These are phyloP conservation scores for grape (Vitis vinifera) DNA, from an alignment of 164 flowering plant species.

Conservation along the genomic window ASM3070453v1 NC_081806.1:17632501-17633000, in stretches of 20 bases:
- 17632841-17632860: neutral
- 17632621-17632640: neutral
- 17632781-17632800: neutral
- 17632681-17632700: neutral
- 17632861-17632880: neutral
- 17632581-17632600: neutral
- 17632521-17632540: slow-evolving; percentile 1
- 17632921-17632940: slow-evolving; percentile 4
- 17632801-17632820: neutral
- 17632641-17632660: too few species aligned
- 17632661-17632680: neutral
- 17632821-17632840: neutral
- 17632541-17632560: slow-evolving; percentile 2
- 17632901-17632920: neutral
- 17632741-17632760: too few species aligned
- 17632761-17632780: neutral
- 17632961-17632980: neutral
- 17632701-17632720: neutral
- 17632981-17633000: neutral
- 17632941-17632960: neutral
- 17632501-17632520: neutral
- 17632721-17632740: too few species aligned
- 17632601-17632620: neutral
- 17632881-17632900: neutral
- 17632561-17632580: neutral